Conservation (phyloP, 1,284 basidiomycete species). For the Ustilago tritici region DNA sequence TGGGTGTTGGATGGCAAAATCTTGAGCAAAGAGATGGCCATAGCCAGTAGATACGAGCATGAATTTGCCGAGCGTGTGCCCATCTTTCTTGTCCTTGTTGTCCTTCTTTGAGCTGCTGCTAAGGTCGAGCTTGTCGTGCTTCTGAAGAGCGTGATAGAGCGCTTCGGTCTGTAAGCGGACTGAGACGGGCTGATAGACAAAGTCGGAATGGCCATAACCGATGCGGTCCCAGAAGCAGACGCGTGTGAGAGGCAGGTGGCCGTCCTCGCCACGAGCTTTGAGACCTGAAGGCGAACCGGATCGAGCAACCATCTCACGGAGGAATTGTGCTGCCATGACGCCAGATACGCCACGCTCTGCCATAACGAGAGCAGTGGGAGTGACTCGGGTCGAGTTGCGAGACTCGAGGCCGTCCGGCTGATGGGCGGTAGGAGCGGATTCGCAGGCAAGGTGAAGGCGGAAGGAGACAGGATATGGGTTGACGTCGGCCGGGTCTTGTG, state of each 20-base stretch:
- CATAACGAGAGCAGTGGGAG: constrained; percentile 59
- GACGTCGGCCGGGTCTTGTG: constrained; percentile 39
- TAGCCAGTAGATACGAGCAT: constrained; percentile 57
- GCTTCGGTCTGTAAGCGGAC: constrained; percentile 44
- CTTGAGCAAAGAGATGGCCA: constrained; percentile 52
- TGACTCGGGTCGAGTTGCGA: constrained; percentile 9
- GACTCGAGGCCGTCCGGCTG: constrained; percentile 20
- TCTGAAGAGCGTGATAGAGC: constrained; percentile 37
- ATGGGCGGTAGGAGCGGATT: constrained; percentile 30
- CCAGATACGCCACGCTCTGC: constrained; percentile 54
- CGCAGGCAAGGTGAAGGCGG: constrained; percentile 53
- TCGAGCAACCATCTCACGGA: constrained; percentile 54
- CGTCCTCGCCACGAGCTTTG: constrained; percentile 38
- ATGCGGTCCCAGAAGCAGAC: constrained; percentile 59
- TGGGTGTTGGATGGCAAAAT: constrained; percentile 58
- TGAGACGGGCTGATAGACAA: constrained; percentile 40
- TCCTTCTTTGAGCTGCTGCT: background rate
- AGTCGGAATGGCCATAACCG: constrained; percentile 54
- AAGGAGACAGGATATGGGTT: constrained; percentile 47
- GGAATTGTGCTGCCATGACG: constrained; percentile 45
- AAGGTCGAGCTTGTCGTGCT: constrained; percentile 28
- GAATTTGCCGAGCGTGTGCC: constrained; percentile 37
- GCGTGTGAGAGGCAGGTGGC: constrained; percentile 49
- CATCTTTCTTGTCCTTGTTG: constrained; percentile 20
- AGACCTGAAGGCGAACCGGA: constrained; percentile 6